Evolutionary conservation across 148 eudicot genomes (phyloP).

Genomic region (Arctostaphylos glauca): DNA sequence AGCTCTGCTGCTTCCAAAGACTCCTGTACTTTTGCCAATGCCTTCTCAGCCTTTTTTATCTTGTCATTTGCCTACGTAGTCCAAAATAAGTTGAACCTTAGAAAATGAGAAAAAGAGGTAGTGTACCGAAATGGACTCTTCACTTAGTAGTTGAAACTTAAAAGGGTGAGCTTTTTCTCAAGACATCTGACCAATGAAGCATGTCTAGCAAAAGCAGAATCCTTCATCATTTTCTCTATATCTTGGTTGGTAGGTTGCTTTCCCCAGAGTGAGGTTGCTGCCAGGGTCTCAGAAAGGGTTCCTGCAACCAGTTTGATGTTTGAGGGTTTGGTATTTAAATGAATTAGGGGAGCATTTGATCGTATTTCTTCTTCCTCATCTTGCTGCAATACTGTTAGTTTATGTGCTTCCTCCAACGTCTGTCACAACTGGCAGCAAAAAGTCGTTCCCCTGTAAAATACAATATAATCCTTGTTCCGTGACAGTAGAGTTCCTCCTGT

Average conservation of each 20-base stretch:
- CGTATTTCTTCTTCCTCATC: constrained; percentile 75
- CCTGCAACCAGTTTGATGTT: constrained; percentile 74
- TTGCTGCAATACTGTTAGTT: constrained; percentile 39
- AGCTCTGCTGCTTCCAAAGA: constrained; percentile 66
- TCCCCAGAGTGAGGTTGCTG: constrained; percentile 86
- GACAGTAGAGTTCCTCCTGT: constrained; percentile 90
- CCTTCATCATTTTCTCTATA: constrained; percentile 65
- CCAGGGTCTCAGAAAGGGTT: constrained; percentile 86
- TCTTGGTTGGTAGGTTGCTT: constrained; percentile 59
- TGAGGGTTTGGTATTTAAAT: constrained; percentile 29
- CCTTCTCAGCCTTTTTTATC: constrained; percentile 70
- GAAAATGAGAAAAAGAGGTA: not conserved
- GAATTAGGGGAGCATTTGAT: constrained; percentile 39
- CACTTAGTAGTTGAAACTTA: constrained; percentile 32
- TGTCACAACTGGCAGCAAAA: constrained; percentile 70
- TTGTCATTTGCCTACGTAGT: constrained; percentile 69
- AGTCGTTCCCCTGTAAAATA: constrained; percentile 93
- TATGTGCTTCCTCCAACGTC: constrained; percentile 64
- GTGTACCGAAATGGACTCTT: not conserved
- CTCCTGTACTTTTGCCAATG: constrained; percentile 64
- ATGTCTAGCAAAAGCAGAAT: constrained; percentile 64
- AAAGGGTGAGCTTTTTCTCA: constrained; percentile 62
- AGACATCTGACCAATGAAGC: constrained; percentile 75
- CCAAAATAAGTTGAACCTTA: not conserved
- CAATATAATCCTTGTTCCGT: constrained; percentile 85